phyloP scores from a whole-genome alignment of 2,329 filamentous ascomycete species.

The Talaromyces sp. region DNA sequence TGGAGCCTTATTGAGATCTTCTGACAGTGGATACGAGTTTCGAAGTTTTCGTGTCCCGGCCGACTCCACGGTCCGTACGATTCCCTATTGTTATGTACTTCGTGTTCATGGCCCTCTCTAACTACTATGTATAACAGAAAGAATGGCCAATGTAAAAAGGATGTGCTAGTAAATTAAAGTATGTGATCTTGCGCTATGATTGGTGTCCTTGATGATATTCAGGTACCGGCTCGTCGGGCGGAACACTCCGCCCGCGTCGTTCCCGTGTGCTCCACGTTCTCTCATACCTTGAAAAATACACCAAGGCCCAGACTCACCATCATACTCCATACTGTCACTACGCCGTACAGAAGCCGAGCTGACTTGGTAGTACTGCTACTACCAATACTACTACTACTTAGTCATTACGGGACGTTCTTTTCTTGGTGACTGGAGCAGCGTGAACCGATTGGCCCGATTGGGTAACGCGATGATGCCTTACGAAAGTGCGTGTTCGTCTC shows the following conservation, averaged over 20 bases:
- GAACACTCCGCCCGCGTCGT: slow-evolving; percentile 5
- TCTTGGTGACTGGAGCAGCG: not conserved
- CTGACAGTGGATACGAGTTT: not conserved
- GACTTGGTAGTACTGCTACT: no score
- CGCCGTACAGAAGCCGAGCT: not conserved
- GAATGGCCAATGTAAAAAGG: not conserved
- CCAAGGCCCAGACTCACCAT: slow-evolving; percentile 2
- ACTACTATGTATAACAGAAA: no score
- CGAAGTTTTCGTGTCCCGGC: not conserved
- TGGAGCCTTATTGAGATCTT: not conserved
- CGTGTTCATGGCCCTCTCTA: not conserved
- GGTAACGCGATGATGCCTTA: slow-evolving; percentile 12
- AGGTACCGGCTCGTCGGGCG: slow-evolving; percentile 14
- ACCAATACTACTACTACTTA: no score
- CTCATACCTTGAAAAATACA: not conserved
- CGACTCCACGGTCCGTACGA: not conserved
- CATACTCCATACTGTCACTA: no score
- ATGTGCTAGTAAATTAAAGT: not conserved
- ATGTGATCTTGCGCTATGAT: not conserved
- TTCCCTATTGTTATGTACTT: not conserved
- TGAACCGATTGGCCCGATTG: not conserved
- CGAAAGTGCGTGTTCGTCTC: slow-evolving; percentile 9
- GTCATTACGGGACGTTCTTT: no score
- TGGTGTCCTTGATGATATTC: not conserved
- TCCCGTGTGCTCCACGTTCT: slow-evolving; percentile 3